phyloP scores from a whole-genome alignment of 768 basidiomycete genomes.

The Hypholoma sublateritium region DNA sequence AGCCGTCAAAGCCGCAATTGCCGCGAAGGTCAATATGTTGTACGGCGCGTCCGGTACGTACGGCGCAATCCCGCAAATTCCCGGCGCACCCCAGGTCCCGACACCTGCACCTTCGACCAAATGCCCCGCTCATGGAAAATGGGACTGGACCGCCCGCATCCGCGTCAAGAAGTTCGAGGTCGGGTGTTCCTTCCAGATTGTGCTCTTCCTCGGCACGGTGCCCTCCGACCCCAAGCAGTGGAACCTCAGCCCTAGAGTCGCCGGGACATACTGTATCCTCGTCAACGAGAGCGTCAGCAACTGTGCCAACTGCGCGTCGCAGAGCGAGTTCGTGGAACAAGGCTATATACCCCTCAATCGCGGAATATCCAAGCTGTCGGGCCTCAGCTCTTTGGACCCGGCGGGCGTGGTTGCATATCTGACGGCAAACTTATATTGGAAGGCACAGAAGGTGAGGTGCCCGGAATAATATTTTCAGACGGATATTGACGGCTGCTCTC shows the following conservation, averaged over 20 bases:
- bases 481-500: background rate
- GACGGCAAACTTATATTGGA: background rate
- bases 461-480: background rate
- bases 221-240: background rate
- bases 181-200: background rate
- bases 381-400: background rate
- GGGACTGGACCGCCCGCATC: background rate
- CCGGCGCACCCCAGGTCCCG: too few species aligned
- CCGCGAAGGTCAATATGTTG: background rate
- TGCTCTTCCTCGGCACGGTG: background rate
- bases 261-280: background rate
- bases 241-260: background rate
- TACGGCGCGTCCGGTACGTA: background rate
- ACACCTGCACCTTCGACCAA: background rate
- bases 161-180: background rate
- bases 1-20: background rate
- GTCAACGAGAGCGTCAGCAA: background rate
- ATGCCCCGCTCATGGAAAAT: background rate
- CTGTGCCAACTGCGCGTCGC: background rate
- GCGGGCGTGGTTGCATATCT: background rate
- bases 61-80: too few species aligned
- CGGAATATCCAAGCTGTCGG: background rate
- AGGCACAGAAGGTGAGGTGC: background rate
- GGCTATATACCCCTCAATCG: background rate
- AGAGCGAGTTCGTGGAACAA: background rate